Base-by-base conservation (phyloP, 2,329 filamentous ascomycete species). In the Diplocarpon mali region DNA sequence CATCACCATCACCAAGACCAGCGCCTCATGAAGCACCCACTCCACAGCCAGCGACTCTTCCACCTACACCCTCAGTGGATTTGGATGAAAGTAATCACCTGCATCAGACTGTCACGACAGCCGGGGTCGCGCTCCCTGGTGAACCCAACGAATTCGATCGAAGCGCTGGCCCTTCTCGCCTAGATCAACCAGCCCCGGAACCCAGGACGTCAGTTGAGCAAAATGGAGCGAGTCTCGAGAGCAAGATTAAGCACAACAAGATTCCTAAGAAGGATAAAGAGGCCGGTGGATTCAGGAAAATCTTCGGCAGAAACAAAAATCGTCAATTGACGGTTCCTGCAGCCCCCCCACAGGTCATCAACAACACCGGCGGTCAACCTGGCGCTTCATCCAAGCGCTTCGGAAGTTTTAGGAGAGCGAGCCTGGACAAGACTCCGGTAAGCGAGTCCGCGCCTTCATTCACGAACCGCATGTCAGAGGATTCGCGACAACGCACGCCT, bases 301-400 rank as follows among this genome's bases (percentile, higher is more conserved):
- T 85, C 35, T 84, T 85, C 57, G 71, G 71, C 38, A 73, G 77
- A 53, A 70, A 68, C 54, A 82, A 77, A 64, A 79, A 78, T 57
- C 68, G 73, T 48, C 47, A 55, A 43, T 80, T 72, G 30, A 82
- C 74, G 62, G 56, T 72, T 16, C 71, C 70, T 7, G 73, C 77
- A 1, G 71, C 72, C 47, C 70, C 74, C 31, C 64, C 63, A 48
- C 72, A 73, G 55, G 63, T 71, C 56, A 72, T 73, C 68, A 69
- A 72, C 53, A 69, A 63, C 17, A 45, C 45, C 53, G 69, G 63
- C 17, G 46, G 46, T 38, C 60, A 58, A 45, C 53, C 42, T 50
- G 56, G 44, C 42, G 45, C 48, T 11, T 41, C 55, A 38, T 49
- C 69, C 15, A 61, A 66, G 49, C 61, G 64, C 40, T 54, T 70